These are phyloP conservation scores for Calocera viscosa DNA, from an alignment of 768 basidiomycete species.

Conservation along the genomic window DNA sequence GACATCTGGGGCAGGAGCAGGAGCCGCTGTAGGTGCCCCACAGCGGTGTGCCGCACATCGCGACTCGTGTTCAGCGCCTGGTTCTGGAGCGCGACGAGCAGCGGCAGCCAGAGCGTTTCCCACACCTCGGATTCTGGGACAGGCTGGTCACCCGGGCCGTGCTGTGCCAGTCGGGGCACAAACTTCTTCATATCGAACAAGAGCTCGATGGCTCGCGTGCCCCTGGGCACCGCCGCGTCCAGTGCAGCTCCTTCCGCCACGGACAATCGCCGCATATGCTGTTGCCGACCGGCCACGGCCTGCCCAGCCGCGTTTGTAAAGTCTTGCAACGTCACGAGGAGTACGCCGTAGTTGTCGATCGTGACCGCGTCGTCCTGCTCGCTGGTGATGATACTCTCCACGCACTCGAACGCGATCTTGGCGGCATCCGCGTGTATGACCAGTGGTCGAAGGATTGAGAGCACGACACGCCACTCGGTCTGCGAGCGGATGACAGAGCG, in stretches of 20 bases:
- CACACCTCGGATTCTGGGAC: conserved; percentile 36
- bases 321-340: conserved; percentile 72
- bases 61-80: conserved; percentile 74
- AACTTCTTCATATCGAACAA: conserved; percentile 59
- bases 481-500: conserved; percentile 63
- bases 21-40: conserved; percentile 70
- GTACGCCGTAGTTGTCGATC: conserved; percentile 65
- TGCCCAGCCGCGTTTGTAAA: conserved; percentile 64
- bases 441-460: conserved; percentile 75
- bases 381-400: conserved; percentile 52
- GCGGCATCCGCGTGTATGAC: conserved; percentile 79
- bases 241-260: conserved; percentile 28
- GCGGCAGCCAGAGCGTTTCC: conserved; percentile 62
- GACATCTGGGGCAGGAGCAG: conserved; percentile 64
- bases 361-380: conserved; percentile 47
- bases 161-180: conserved; percentile 47
- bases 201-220: conserved; percentile 69
- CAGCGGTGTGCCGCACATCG: conserved; percentile 72
- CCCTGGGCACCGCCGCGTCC: conserved; percentile 67
- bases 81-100: conserved; percentile 57
- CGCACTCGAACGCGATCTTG: conserved; percentile 66
- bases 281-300: conserved; percentile 43
- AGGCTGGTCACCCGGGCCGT: conserved; percentile 15
- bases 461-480: conserved; percentile 92
- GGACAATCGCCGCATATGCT: conserved; percentile 34